Base-by-base conservation (phyloP, 768 basidiomycete genomes). In the Hypholoma fasciculare region DNA sequence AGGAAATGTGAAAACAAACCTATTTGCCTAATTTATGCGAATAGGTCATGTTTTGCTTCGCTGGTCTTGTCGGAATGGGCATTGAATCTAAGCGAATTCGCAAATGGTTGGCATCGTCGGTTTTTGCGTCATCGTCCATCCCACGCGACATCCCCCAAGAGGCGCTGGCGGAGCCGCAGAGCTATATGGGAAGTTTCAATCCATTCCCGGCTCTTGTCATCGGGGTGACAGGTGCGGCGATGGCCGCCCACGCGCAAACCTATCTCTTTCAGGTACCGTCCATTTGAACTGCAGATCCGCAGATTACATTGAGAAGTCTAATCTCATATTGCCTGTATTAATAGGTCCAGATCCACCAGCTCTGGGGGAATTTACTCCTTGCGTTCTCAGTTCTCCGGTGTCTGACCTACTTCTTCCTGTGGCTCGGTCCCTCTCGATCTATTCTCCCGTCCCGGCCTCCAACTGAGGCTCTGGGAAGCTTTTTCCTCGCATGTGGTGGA, bases 351-450 rank as follows among this genome's bases (percentile, higher is more conserved):
- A 90, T 98, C 52, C 96, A 98, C 71, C 71, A 81, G 34, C 78
- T 98, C 3, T 98, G 96, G 96, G 96, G 96, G 48, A 87, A 85
- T 73, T 78, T 96, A 20, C 85, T 98, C 13, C 79, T 88, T 54
- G 89, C 77, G 4, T 94, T 90, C 69, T 83, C 91, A 5, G 77
- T 91, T 7, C 75, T 96, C 59, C 84, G 96, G 52, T 92, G 89
- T 68, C 65, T 95, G 39, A 98, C 96, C 1, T 98, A 98, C 70
- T 92, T 95, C 76, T 94, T 98, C 84, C 79, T 96, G 40, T 98
- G 91, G 91, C 79, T 96, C 46, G 79, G 81, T 27, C 95, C 95
- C 12, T 90, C 93, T 7, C 80, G 81, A 12, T 94, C 92, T 1
- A 79, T 88, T n/a, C 82, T 93, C 13, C 96, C 96, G 1, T 92